Evolutionary conservation across 768 basidiomycete species (phyloP).

Genomic region (Podaxis sp.): DNA sequence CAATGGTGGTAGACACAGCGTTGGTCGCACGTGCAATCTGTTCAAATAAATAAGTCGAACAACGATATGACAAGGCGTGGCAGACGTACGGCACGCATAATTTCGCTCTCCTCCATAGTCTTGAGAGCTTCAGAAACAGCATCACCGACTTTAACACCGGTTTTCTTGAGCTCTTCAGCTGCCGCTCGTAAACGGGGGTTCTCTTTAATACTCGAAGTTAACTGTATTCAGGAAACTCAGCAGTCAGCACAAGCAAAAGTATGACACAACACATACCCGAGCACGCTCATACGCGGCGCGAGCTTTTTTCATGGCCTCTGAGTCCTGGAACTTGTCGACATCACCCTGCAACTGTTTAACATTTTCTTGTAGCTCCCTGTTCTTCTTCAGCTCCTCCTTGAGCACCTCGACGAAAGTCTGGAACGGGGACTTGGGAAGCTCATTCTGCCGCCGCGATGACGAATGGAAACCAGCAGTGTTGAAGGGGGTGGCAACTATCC

Average conservation of each 20-base stretch:
- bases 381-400: conserved; percentile 90
- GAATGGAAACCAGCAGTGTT: conserved; percentile 58
- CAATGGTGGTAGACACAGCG: conserved; percentile 83
- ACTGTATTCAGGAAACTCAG: conserved; percentile 40
- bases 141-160: conserved; percentile 90
- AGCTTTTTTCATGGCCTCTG: conserved; percentile 92
- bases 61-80: neutral
- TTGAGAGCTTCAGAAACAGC: conserved; percentile 91
- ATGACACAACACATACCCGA: conserved; percentile 55
- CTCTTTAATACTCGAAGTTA: conserved; percentile 93
- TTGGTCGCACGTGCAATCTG: conserved; percentile 86
- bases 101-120: conserved; percentile 92
- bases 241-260: conserved; percentile 1
- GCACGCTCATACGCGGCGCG: conserved; percentile 92
- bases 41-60: neutral
- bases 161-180: conserved; percentile 87
- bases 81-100: conserved; percentile 78
- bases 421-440: conserved; percentile 88
- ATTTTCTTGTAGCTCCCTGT: conserved; percentile 92
- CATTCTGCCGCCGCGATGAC: conserved; percentile 58
- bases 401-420: conserved; percentile 95
- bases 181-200: conserved; percentile 91
- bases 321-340: conserved; percentile 96
- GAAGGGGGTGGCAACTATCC: conserved; percentile 32
- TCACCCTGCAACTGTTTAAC: conserved; percentile 97